Evolutionary conservation across 2,329 filamentous ascomycete species (phyloP), one percentile per base, ranked within the genome.

Genomic region (Cordyceps cateniannulata): DNA sequence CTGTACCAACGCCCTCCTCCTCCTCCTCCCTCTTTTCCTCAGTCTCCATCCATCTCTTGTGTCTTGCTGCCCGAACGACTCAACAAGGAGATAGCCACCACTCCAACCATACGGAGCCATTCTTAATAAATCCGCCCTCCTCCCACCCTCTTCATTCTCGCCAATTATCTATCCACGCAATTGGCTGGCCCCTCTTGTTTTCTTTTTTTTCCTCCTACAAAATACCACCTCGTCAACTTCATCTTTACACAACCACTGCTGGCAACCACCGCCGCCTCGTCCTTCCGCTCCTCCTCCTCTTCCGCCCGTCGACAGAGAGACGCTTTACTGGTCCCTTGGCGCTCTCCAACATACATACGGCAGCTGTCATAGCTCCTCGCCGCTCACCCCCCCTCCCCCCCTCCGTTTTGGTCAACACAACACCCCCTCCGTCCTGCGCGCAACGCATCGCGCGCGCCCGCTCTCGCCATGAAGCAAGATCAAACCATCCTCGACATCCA

Each of bases 401-500:
- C 42, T 20, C 51, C 12, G 16, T n/a, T 10, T 22, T 32, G 42
- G 9, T 45, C 42, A 9, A 45, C n/a, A 10, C 44, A 16, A 14
- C 27, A 47, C 4, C 47, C 29, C n/a, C 59, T 49, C 64, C 71
- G 72, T 73, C 69, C 65, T 63, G 72, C 72, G 73, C 73, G 72
- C 40, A 68, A 72, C 73, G 71, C 62, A 74, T 72, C 73, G 72
- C 71, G 72, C 55, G n/a, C 38, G n/a, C 69, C 66, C 68, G 66
- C 72, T 71, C 73, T 75, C 76, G 78, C 72, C 73, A 87, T 86
- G 81, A 84, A 81, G 73, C 83, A 86, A 72, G 83, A 86, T 65
- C 82, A 86, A 69, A 80, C 82, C 67, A 81, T 86, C 76, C 86
- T 86, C 77, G 89, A 91, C 75, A 92, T 99, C 78, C 86, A 89